phyloP scores from a whole-genome alignment of 768 basidiomycete species.

The Panaeolus cyanescens region DNA sequence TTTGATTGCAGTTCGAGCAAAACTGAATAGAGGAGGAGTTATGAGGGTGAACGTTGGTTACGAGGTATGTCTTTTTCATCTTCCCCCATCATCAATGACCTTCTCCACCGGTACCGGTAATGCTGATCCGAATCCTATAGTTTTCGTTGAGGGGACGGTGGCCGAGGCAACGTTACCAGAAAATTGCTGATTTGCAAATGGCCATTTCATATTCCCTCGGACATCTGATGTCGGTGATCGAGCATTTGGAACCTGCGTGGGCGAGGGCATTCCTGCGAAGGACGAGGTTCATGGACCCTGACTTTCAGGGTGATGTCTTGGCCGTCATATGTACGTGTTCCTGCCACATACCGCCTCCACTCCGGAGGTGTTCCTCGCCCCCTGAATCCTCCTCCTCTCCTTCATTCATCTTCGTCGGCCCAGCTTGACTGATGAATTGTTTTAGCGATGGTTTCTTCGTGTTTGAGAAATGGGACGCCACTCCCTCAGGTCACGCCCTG shows the following conservation, averaged over 20 bases:
- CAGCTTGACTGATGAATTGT: neutral
- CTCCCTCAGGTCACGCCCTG: conserved; percentile 88
- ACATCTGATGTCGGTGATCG: conserved; percentile 72
- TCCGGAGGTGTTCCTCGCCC: too few relatives aligned
- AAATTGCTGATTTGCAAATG: conserved; percentile 68
- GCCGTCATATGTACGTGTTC: conserved; percentile 78
- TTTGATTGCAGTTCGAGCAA: conserved; percentile 73
- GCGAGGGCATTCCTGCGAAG: conserved; percentile 72
- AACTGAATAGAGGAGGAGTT: conserved; percentile 63
- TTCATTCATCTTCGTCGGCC: neutral
- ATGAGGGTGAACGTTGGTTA: conserved; percentile 63
- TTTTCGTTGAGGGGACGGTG: conserved; percentile 77
- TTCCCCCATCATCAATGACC: neutral
- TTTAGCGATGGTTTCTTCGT: conserved; percentile 74
- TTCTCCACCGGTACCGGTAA: neutral
- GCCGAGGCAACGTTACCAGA: conserved; percentile 80
- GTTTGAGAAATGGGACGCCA: conserved; percentile 71
- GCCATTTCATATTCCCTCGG: conserved; percentile 71
- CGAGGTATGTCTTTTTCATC: conserved; percentile 48
- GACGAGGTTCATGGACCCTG: conserved; percentile 73
- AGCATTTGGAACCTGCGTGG: conserved; percentile 78
- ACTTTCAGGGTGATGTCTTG: conserved; percentile 84
- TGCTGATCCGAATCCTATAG: conserved; percentile 40
- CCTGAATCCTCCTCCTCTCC: too few relatives aligned
- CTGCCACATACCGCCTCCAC: too few relatives aligned